Conservation (phyloP, 148 eudicot genomes). For the Agrostemma githago region DNA sequence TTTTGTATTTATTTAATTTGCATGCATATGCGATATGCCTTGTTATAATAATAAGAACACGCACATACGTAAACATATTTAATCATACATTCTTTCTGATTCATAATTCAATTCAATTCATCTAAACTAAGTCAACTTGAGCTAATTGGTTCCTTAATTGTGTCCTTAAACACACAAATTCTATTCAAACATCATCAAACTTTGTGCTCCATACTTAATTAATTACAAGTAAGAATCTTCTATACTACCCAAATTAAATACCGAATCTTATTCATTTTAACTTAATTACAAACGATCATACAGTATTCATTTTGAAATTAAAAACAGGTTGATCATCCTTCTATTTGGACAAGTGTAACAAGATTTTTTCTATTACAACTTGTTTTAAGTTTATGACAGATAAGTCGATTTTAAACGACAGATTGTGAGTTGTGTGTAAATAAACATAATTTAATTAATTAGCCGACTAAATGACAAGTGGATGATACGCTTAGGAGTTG, state of each 20-base stretch:
- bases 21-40: not conserved
- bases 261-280: too few species aligned
- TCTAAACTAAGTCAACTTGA: slow-evolving; percentile 24
- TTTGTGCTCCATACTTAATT: not conserved
- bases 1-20: not conserved
- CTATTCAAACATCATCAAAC: not conserved
- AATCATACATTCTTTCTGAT: not conserved
- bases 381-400: too few species aligned
- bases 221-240: too few species aligned
- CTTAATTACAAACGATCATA: too few species aligned
- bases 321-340: too few species aligned
- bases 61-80: not conserved
- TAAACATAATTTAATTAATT: not conserved
- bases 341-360: too few species aligned
- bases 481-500: slow-evolving; percentile 22
- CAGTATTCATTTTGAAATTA: too few species aligned
- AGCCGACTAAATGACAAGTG: slow-evolving; percentile 19
- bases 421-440: not conserved
- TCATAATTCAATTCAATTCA: not conserved
- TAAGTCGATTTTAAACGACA: too few species aligned
- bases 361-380: too few species aligned
- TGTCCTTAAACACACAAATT: slow-evolving; percentile 6
- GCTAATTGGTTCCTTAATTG: slow-evolving; percentile 25
- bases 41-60: not conserved
- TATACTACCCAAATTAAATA: too few species aligned